Evolutionary conservation across 495 filamentous ascomycete genomes (phyloP).

Genomic region (Hypoxylon perforatum): DNA sequence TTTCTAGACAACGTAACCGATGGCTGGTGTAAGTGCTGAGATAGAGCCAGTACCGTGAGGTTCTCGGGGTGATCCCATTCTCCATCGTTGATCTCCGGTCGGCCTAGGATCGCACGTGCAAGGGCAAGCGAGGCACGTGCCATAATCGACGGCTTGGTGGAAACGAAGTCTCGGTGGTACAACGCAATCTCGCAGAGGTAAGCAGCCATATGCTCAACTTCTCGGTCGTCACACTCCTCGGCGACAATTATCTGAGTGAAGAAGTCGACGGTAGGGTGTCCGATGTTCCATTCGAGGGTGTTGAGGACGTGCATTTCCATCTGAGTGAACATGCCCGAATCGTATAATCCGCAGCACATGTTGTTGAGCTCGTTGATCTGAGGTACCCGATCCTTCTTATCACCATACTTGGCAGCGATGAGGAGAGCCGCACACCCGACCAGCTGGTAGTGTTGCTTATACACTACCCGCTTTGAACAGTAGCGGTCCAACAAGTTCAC

Average conservation of each 20-base stretch:
- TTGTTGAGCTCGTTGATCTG: constrained; percentile 95
- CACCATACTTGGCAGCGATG: constrained; percentile 98
- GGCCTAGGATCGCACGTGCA: constrained; percentile 84
- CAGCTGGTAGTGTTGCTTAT: constrained; percentile 98
- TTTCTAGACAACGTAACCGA: constrained; percentile 88
- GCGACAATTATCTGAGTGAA: constrained; percentile 83
- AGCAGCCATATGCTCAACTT: constrained; percentile 92
- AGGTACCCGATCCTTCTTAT: constrained; percentile 96
- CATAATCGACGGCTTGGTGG: constrained; percentile 87
- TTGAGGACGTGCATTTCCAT: constrained; percentile 99
- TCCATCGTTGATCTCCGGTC: constrained; percentile 76
- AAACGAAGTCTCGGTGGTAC: constrained; percentile 96
- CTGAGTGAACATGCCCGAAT: constrained; percentile 99
- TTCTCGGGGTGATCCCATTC: constrained; percentile 88
- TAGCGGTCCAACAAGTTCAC: constrained; percentile 97
- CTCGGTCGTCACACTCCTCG: constrained; percentile 78
- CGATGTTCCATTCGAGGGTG: constrained; percentile 95
- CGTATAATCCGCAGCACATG: constrained; percentile 98
- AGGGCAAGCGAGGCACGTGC: constrained; percentile 87
- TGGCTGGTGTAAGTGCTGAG: constrained; percentile 86
- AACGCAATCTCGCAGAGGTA: constrained; percentile 95
- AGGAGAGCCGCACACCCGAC: constrained; percentile 96
- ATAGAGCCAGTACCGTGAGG: constrained; percentile 79
- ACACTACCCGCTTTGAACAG: constrained; percentile 97
- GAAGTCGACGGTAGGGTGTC: constrained; percentile 92